Evolutionary conservation across 1,139 yeast species (phyloP).

Genomic region (Candida frijolesensis): DNA sequence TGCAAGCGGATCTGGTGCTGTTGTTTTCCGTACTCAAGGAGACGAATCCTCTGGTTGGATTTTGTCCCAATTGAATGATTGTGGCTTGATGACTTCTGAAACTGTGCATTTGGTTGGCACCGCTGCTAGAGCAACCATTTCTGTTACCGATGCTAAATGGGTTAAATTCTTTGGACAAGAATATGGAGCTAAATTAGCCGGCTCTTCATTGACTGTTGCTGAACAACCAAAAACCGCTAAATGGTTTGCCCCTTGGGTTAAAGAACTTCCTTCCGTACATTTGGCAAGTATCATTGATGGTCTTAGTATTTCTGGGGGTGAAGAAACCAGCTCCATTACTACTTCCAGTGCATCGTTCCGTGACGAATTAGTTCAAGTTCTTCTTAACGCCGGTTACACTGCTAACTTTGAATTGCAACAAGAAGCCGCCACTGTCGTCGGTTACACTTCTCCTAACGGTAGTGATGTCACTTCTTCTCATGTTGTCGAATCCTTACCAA

Average conservation of each 20-base stretch:
- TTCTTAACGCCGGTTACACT: constrained; percentile 3
- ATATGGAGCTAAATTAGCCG: too few species aligned
- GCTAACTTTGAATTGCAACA: neutral
- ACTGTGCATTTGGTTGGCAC: too few species aligned
- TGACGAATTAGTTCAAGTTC: neutral
- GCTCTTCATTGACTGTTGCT: too few species aligned
- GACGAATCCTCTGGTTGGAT: too few species aligned
- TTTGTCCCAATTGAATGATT: neutral
- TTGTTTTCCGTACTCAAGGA: neutral
- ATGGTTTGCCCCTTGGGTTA: neutral
- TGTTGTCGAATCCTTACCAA: neutral
- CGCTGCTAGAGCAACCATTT: neutral
- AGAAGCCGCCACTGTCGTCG: neutral
- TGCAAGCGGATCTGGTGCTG: neutral
- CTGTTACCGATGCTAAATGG: neutral
- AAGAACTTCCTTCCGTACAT: neutral
- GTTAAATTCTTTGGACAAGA: neutral
- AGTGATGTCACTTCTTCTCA: neutral
- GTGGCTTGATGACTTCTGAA: neutral
- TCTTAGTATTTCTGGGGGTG: neutral
- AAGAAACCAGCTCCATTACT: neutral
- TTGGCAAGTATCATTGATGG: neutral
- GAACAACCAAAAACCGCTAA: neutral
- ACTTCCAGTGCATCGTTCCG: neutral
- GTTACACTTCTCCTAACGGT: neutral